Conservation (phyloP, 257 asterid genomes). For the Thymus mandschuricus region DNA sequence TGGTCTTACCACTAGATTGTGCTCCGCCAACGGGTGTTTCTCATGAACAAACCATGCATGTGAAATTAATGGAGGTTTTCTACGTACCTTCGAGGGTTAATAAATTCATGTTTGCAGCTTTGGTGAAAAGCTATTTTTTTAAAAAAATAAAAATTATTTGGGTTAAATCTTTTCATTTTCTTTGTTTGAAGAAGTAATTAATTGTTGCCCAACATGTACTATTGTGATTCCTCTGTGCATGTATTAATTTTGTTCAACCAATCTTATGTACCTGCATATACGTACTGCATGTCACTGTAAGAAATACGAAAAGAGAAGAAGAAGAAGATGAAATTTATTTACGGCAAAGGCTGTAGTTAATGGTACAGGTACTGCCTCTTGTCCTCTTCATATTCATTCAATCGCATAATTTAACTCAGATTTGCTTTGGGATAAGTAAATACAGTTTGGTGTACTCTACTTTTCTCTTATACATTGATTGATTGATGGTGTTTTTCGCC, state of each 20-base stretch:
- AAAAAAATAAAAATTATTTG: no score
- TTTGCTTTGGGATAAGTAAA: no score
- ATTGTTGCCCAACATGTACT: background rate
- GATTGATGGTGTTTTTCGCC: no score
- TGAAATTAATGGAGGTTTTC: background rate
- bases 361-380: no score
- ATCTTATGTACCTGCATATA: background rate
- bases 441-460: no score
- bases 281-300: background rate
- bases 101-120: background rate
- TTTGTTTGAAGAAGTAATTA: background rate
- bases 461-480: no score
- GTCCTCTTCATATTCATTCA: no score
- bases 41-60: background rate
- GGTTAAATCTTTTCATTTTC: background rate
- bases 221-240: background rate
- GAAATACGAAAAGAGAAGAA: background rate
- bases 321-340: no score
- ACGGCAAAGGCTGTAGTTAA: no score
- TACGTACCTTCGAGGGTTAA: background rate
- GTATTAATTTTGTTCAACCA: background rate
- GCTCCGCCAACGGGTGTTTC: background rate
- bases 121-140: background rate
- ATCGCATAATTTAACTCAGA: no score
- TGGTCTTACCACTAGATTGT: no score